A percentile compares a stretch with the other conserved stretches of the same genome.
phyloP scores from a whole-genome alignment of 169 alveolate genomes.

The Plasmodium gonderi region DNA sequence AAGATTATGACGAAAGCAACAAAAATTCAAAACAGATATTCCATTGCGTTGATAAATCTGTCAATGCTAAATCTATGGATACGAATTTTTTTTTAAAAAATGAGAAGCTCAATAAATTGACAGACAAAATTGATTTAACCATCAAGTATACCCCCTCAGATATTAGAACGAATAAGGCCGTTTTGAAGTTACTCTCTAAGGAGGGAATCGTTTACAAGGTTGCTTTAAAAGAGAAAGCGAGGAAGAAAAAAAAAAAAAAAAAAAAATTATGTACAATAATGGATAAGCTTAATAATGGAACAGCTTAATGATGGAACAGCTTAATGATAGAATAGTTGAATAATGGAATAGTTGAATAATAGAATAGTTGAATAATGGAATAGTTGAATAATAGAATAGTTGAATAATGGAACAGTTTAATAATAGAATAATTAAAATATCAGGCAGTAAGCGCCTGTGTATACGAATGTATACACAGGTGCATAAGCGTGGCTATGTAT shows the following conservation, averaged over 20 bases:
- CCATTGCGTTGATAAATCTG: conserved; percentile 54
- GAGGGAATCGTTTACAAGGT: conserved; percentile 73
- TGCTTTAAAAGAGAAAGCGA: background rate
- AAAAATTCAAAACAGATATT: conserved; percentile 49
- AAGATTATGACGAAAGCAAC: conserved; percentile 68
- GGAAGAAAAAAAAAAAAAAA: conserved; percentile 1
- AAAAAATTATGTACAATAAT: background rate
- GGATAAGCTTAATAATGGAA: background rate
- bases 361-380: too few species aligned
- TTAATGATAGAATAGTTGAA: background rate
- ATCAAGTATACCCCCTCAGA: conserved; percentile 50
- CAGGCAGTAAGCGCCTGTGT: background rate
- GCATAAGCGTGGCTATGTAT: background rate
- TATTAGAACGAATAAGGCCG: conserved; percentile 37
- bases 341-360: background rate
- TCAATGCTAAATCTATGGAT: conserved; percentile 47
- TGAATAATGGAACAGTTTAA: background rate
- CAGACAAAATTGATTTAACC: conserved; percentile 51
- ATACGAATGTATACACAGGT: background rate
- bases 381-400: too few species aligned
- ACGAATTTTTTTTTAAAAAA: conserved; percentile 55
- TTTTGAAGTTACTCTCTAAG: conserved; percentile 59
- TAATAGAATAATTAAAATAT: background rate
- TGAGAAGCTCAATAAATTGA: conserved; percentile 11
- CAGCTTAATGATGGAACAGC: background rate